Evolutionary conservation across 148 eudicot species (phyloP).

Genomic region (Fagopyrum homotropicum): DNA sequence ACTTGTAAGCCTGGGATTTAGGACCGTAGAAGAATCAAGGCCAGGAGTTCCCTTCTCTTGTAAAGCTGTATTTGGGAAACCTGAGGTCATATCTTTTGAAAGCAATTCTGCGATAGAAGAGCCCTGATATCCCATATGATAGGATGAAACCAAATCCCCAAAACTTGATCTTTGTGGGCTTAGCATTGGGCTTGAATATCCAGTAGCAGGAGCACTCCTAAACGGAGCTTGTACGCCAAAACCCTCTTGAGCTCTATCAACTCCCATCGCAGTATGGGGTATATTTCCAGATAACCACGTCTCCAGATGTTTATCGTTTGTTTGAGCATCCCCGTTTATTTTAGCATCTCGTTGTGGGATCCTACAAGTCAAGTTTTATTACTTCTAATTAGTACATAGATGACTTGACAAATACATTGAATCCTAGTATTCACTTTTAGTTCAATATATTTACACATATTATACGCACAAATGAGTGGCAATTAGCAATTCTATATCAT

Average conservation of each 20-base stretch:
- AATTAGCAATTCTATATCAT: background rate
- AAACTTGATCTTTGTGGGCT: constrained; percentile 48
- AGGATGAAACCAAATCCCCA: constrained; percentile 27
- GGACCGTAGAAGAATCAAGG: constrained; percentile 36
- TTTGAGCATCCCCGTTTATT: constrained; percentile 10
- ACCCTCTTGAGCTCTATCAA: constrained; percentile 21
- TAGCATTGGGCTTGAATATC: constrained; percentile 44
- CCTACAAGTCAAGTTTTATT: background rate
- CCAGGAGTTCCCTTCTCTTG: constrained; percentile 26
- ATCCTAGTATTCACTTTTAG: background rate
- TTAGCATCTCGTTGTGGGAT: background rate
- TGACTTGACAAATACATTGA: background rate
- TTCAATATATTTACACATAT: background rate
- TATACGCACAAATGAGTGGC: background rate
- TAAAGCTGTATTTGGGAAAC: constrained; percentile 21
- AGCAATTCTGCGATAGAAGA: constrained; percentile 61
- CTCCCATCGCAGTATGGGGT: constrained; percentile 15
- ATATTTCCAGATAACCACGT: constrained; percentile 28
- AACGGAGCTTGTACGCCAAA: constrained; percentile 23
- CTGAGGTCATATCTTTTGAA: constrained; percentile 17
- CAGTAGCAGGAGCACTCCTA: constrained; percentile 54
- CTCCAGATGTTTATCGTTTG: constrained; percentile 31
- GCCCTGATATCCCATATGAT: constrained; percentile 28
- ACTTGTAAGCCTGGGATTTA: constrained; percentile 32
- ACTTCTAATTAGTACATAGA: background rate